These are phyloP conservation scores for Panicum hallii DNA, from an alignment of 202 grass and related monocot genomes.

Conservation along the genomic window DNA sequence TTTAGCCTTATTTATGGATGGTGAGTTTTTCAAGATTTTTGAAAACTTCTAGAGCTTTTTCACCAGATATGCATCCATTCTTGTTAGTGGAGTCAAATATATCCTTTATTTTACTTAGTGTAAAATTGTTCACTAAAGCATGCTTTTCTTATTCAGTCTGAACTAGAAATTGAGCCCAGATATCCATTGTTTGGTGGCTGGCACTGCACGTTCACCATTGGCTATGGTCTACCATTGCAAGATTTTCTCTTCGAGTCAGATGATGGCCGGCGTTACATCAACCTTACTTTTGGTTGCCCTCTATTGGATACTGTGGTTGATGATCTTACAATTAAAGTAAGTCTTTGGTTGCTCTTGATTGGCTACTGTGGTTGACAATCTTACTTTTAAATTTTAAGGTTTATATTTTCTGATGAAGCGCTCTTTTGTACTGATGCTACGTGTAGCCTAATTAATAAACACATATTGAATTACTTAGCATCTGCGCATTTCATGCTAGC, in stretches of 20 bases:
- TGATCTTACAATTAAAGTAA: conserved; percentile 71
- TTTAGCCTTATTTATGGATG: background rate
- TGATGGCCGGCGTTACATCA: conserved; percentile 56
- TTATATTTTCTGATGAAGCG: conserved; percentile 36
- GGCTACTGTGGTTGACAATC: conserved; percentile 51
- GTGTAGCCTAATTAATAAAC: background rate
- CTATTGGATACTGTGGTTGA: conserved; percentile 57
- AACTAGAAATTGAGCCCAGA: conserved; percentile 72
- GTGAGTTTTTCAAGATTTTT: background rate
- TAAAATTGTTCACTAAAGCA: conserved; percentile 25
- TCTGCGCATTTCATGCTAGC: background rate
- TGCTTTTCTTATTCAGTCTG: conserved; percentile 42
- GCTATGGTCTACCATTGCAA: conserved; percentile 74
- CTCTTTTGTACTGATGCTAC: conserved; percentile 6
- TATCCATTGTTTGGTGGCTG: conserved; percentile 89
- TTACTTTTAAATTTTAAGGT: conserved; percentile 49
- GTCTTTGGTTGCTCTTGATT: conserved; percentile 39
- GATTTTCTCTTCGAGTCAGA: conserved; percentile 62
- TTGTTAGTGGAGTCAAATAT: conserved; percentile 19
- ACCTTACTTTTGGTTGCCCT: conserved; percentile 62
- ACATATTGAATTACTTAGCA: background rate
- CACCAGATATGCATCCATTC: background rate
- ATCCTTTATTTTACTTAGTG: conserved; percentile 5
- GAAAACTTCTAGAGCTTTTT: background rate
- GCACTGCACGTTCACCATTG: conserved; percentile 77